Evolutionary conservation across 306 rosid species (phyloP).

Genomic region (Comarum palustre): DNA sequence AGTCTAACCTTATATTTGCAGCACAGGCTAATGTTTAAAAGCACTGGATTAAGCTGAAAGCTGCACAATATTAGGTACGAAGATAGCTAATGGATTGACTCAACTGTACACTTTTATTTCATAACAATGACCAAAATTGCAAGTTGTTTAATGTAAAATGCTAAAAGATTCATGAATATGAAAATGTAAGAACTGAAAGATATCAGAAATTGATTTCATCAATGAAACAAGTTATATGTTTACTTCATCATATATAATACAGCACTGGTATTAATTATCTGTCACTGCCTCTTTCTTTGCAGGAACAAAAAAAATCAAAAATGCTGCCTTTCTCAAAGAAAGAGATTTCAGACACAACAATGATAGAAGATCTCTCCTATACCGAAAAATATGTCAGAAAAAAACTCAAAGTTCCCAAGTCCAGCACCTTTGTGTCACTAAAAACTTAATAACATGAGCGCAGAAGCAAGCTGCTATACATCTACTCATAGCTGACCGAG

Average conservation of each 20-base stretch:
- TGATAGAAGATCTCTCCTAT: neutral
- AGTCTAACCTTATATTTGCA: neutral
- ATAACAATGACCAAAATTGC: neutral
- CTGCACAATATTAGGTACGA: too few relatives aligned
- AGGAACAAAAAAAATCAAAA: neutral
- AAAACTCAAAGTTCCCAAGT: slow-evolving; percentile 30
- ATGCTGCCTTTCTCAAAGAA: neutral
- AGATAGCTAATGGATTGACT: neutral
- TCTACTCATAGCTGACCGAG: slow-evolving; percentile 56
- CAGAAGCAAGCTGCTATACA: slow-evolving; percentile 66
- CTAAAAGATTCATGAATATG: neutral
- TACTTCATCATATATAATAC: neutral
- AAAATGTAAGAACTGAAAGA: neutral
- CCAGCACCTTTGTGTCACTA: slow-evolving; percentile 40
- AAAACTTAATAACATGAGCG: slow-evolving; percentile 59
- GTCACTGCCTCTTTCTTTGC: neutral
- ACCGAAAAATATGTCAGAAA: neutral
- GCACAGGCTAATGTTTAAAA: neutral
- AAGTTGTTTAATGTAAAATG: neutral
- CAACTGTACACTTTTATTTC: neutral
- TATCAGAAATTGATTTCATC: neutral
- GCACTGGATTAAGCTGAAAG: neutral
- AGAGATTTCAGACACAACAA: neutral
- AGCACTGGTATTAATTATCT: neutral
- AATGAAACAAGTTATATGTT: neutral